Conservation (phyloP, 2,329 filamentous ascomycete species). For the Phaeosphaeria sp. region DNA sequence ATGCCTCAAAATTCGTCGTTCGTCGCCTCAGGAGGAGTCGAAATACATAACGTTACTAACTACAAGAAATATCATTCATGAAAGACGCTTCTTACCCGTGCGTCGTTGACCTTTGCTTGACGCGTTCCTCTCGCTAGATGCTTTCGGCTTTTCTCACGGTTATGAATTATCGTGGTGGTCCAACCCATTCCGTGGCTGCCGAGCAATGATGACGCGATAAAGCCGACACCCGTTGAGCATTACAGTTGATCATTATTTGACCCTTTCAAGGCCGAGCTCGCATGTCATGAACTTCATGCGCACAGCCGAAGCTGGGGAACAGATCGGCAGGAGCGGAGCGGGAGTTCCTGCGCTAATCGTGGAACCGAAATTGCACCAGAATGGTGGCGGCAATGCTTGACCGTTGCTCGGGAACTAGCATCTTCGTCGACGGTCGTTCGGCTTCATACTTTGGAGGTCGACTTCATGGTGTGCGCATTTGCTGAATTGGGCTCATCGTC, state of each 20-base stretch:
- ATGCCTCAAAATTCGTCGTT: too few species aligned
- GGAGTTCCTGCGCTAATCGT: background rate
- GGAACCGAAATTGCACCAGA: background rate
- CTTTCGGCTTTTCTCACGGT: too few species aligned
- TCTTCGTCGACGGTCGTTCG: background rate
- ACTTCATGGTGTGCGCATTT: too few species aligned
- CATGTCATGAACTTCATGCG: background rate
- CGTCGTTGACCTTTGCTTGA: too few species aligned
- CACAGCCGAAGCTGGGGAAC: background rate
- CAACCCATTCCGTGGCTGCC: background rate
- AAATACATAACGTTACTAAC: too few species aligned
- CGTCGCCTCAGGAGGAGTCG: too few species aligned
- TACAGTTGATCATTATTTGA: background rate
- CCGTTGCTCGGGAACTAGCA: background rate
- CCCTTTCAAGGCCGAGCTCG: background rate
- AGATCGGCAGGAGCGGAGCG: background rate
- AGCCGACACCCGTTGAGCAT: background rate
- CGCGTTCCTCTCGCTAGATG: too few species aligned
- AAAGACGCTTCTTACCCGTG: too few species aligned
- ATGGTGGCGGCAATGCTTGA: too few species aligned
- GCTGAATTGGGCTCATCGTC: background rate
- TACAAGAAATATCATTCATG: too few species aligned
- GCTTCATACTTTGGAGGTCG: too few species aligned
- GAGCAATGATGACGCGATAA: background rate
- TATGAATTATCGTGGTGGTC: background rate